Evolutionary conservation across 257 asterid species (phyloP), one percentile per base, ranked within the genome.

Genomic region (Petunia secreta): DNA sequence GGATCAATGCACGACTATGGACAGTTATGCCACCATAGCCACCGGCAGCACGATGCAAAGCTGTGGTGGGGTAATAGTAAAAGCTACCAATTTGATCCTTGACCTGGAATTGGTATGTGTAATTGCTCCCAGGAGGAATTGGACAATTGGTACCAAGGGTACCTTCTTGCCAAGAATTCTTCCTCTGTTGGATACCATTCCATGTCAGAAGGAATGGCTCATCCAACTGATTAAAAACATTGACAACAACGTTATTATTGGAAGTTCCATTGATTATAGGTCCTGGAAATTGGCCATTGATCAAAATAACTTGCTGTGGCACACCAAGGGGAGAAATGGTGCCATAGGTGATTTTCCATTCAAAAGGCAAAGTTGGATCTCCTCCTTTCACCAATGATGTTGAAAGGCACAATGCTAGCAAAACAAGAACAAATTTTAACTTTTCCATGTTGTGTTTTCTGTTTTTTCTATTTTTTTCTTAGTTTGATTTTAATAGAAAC

Each of bases 161-260:
- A 0, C 97, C 97, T 39, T 89, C 97, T 40, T 83, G 88, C 97
- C 97, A 92, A 1, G 93, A 90, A 50, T 92, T 92, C 82, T 90
- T 90, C 89, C 97, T 87, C 63, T 89, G 97, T 38, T 92, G 95
- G 44, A 92, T 34, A 2, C 97, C 97, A 1, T 86, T 86, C 95
- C 95, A 92, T 0, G 89, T 84, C 58, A 92, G 66, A 15, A 92
- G 83, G 67, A 92, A 82, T 1, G 97, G 95, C 84, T 90, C 95
- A 40, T 87, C 91, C 0, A 92, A 91, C 66, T 92, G 79, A 85
- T 92, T 92, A 87, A 88, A 82, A 0, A 92, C 86, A 39, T 84
- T 92, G 1, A 92, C 77, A 16, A 89, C 86, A 15, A 92, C 82
- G 81, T 92, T 92, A 90, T 90, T 92, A 90, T 90, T 92, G 38